Evolutionary conservation across 768 basidiomycete genomes (phyloP).

Genomic region (Agaricus subrufescens): DNA sequence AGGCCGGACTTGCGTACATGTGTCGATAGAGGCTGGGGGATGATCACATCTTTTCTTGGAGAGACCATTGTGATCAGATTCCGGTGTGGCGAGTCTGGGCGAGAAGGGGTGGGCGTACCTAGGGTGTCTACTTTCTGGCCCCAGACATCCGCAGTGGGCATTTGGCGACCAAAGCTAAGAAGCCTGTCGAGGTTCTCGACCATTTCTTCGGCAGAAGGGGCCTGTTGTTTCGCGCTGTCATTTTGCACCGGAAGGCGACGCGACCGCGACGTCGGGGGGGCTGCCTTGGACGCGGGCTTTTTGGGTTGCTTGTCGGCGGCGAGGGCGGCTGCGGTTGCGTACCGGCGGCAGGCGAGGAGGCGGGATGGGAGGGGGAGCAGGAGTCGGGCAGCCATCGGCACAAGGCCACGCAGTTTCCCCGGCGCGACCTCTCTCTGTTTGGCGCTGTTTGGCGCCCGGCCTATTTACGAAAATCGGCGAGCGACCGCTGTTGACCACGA

Average conservation of each 20-base stretch:
- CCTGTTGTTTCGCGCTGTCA: not conserved
- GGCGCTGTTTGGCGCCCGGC: slow-evolving; percentile 14
- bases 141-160: slow-evolving; percentile 37
- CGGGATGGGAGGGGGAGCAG: not conserved
- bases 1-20: slow-evolving; percentile 13
- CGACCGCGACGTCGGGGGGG: not conserved
- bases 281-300: not conserved
- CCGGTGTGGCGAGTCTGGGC: not conserved
- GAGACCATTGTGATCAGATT: slow-evolving; percentile 9
- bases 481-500: slow-evolving; percentile 11
- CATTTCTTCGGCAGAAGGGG: slow-evolving; percentile 24
- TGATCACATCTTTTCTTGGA: slow-evolving; percentile 38
- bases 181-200: slow-evolving; percentile 32
- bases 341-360: not conserved
- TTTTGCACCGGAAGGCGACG: too few relatives aligned
- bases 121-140: slow-evolving; percentile 34
- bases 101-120: slow-evolving; percentile 23
- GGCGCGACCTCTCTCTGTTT: slow-evolving; percentile 11
- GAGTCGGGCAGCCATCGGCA: not conserved
- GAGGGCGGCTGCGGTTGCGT: not conserved
- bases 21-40: slow-evolving; percentile 22
- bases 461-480: slow-evolving; percentile 25
- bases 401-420: not conserved
- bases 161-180: slow-evolving; percentile 25
- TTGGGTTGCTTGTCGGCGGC: not conserved